Base-by-base conservation (phyloP, 2,329 filamentous ascomycete genomes). In the Clonostachys sp. region DNA sequence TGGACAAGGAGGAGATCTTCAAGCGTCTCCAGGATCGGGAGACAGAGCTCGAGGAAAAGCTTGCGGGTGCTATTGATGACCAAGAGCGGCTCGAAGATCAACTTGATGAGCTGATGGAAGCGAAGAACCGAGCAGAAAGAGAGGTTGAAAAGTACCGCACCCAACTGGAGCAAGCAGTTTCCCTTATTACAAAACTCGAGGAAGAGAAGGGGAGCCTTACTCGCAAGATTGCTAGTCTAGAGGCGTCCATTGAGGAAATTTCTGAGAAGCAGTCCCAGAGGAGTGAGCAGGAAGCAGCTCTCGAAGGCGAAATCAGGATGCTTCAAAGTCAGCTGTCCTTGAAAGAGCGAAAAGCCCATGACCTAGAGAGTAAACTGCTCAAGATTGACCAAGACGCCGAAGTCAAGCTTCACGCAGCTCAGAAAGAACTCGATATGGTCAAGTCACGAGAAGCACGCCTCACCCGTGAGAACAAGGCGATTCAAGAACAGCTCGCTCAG, bases 1-100 rank as follows among this genome's bases (percentile, higher is more conserved):
- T 99, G 6, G 94, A 99, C 67, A 99, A 99, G 64, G 95, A 99
- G 62, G 94, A 99, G 60, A 99, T 99, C 50, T 99, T 97, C 75
- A 95, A 92, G 62, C 83, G 95, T n/a, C 75, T 99, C 18, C 94
- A 96, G 61, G 73, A 86, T 46, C 87, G 94, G n/a, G 94, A 99
- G 67, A 79, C 84, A 12, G 92, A 99, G 62, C 78, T 99, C 5
- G 89, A 86, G 45, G 95, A 99, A 60, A 96, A 97, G 70, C 79
- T 99, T 30, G 81, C 90, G 36, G 92, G 89, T 38, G 92, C 92
- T 33, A 83, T 97, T 50, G 88, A 95, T 18, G 95, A 99, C 57
- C 92, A 97, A 63, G 92, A 97, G 61, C 85, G 86, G 46, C 78
- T 99, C 1, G 94, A 99, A 65, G 91, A 95, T 53, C 91, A 99